These are phyloP conservation scores for Trichaptum fuscoviolaceum DNA, from an alignment of 768 basidiomycete genomes.

Conservation along the genomic window DNA sequence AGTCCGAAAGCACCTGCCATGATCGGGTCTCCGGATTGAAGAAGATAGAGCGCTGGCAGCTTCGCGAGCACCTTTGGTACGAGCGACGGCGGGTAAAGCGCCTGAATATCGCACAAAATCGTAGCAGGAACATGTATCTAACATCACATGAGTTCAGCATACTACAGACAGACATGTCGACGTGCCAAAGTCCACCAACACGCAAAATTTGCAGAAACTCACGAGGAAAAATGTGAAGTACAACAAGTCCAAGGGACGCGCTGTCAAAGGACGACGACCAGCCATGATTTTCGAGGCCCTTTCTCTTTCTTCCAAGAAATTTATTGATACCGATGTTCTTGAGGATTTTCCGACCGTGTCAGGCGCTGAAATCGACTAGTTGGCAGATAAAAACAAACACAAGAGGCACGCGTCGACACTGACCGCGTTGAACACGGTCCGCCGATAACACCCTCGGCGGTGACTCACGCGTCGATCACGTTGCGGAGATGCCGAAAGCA, in stretches of 20 bases:
- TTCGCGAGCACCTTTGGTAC: slow-evolving; percentile 43
- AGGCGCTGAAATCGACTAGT: not conserved
- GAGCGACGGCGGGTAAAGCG: slow-evolving; percentile 48
- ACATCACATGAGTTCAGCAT: not conserved
- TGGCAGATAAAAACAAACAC: not conserved
- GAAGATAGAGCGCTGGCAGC: slow-evolving; percentile 46
- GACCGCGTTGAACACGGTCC: not conserved
- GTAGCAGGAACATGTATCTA: slow-evolving; percentile 68
- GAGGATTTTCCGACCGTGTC: not conserved
- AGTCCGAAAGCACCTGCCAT: slow-evolving; percentile 49
- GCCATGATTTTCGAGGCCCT: not conserved
- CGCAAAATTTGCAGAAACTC: slow-evolving; percentile 16
- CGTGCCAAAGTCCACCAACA: not conserved
- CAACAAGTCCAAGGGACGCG: slow-evolving; percentile 59
- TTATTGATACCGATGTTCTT: not conserved
- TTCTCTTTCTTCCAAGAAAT: not conserved
- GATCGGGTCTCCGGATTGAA: slow-evolving; percentile 62
- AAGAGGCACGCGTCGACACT: not conserved
- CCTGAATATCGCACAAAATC: slow-evolving; percentile 65
- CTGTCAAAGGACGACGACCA: slow-evolving; percentile 31
- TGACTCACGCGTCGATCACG: too few relatives aligned
- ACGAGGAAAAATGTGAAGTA: slow-evolving; percentile 73
- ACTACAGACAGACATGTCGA: not conserved
- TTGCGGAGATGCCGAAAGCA: not conserved
- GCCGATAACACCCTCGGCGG: too few relatives aligned